These are phyloP conservation scores for Komagataella pastoris DNA, from an alignment of 805 yeast species.

Conservation along the genomic window DNA sequence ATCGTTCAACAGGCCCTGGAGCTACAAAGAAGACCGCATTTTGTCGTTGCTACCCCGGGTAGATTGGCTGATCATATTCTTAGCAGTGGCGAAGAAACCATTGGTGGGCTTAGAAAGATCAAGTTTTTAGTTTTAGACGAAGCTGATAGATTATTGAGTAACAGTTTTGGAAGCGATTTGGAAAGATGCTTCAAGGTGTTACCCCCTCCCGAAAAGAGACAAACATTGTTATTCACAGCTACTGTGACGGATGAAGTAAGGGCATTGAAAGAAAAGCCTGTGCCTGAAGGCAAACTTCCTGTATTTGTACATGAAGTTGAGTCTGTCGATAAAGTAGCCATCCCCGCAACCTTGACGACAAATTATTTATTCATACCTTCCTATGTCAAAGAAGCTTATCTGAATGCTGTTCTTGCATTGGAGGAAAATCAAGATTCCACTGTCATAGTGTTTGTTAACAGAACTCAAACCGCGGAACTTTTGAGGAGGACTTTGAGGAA, in stretches of 20 bases:
- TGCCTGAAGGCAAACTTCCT: conserved; percentile 38
- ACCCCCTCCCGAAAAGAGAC: conserved; percentile 64
- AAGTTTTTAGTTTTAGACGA: conserved; percentile 85
- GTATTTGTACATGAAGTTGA: conserved; percentile 68
- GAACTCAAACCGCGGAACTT: conserved; percentile 84
- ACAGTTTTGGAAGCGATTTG: conserved; percentile 72
- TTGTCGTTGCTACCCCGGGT: conserved; percentile 95
- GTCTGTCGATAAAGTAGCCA: conserved; percentile 58
- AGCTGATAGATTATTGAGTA: conserved; percentile 83
- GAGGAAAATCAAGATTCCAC: conserved; percentile 52
- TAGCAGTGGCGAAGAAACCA: conserved; percentile 80
- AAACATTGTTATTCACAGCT: conserved; percentile 87
- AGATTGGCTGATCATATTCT: conserved; percentile 85
- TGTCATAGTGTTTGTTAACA: conserved; percentile 81
- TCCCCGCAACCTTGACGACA: conserved; percentile 60
- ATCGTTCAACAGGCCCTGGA: conserved; percentile 80
- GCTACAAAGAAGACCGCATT: conserved; percentile 77
- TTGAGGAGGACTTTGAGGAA: conserved; percentile 63
- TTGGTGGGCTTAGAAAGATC: conserved; percentile 64
- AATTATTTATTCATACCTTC: conserved; percentile 70
- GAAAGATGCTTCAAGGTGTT: conserved; percentile 56
- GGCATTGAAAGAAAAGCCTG: conserved; percentile 53
- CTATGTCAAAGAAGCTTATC: conserved; percentile 80
- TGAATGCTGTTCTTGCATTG: conserved; percentile 52
- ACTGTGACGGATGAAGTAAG: conserved; percentile 91